A percentile compares a stretch with the other conserved stretches of the same genome.
These are phyloP conservation scores for Penicillium nordicum DNA, from an alignment of 2,329 filamentous ascomycete genomes.

Conservation along the genomic window DNA sequence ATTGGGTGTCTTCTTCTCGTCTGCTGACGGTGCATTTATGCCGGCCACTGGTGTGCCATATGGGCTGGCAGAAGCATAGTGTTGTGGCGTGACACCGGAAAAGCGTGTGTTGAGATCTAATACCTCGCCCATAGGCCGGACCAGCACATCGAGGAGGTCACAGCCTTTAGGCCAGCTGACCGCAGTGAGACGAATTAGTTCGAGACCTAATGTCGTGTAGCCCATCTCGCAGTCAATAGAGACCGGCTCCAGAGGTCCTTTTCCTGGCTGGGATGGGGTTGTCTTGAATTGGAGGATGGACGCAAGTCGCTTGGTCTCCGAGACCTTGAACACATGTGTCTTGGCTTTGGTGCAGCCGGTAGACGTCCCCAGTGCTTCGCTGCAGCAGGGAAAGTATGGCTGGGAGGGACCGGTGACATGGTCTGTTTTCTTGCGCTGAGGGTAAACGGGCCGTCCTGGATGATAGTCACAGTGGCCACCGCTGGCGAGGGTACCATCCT, in stretches of 20 bases:
- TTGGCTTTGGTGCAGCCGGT: slow-evolving; percentile 68
- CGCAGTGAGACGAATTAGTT: slow-evolving; percentile 85
- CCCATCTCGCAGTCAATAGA: slow-evolving; percentile 98
- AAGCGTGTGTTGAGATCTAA: slow-evolving; percentile 90
- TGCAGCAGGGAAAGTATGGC: slow-evolving; percentile 74
- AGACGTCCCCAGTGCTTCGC: slow-evolving; percentile 67
- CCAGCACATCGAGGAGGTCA: slow-evolving; percentile 76
- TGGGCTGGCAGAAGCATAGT: slow-evolving; percentile 66
- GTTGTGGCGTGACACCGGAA: slow-evolving; percentile 78
- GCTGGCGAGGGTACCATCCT: slow-evolving; percentile 70
- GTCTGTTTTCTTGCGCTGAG: slow-evolving; percentile 53
- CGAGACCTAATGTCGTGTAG: slow-evolving; percentile 82
- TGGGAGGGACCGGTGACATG: slow-evolving; percentile 55
- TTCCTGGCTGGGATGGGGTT: slow-evolving; percentile 57
- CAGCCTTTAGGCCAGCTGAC: slow-evolving; percentile 79
- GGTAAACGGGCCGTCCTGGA: slow-evolving; percentile 65
- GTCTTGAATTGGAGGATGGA: slow-evolving; percentile 72
- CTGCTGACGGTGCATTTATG: slow-evolving; percentile 19
- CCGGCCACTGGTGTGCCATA: slow-evolving; percentile 42
- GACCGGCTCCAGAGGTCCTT: slow-evolving; percentile 49
- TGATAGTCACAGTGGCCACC: slow-evolving; percentile 80
- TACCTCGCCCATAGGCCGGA: slow-evolving; percentile 76
- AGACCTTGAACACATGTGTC: slow-evolving; percentile 85
- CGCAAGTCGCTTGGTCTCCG: slow-evolving; percentile 71
- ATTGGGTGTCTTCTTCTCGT: slow-evolving; percentile 24